phyloP scores from a whole-genome alignment of 805 yeast genomes.

The Ogataea trehaloabstinens region DNA sequence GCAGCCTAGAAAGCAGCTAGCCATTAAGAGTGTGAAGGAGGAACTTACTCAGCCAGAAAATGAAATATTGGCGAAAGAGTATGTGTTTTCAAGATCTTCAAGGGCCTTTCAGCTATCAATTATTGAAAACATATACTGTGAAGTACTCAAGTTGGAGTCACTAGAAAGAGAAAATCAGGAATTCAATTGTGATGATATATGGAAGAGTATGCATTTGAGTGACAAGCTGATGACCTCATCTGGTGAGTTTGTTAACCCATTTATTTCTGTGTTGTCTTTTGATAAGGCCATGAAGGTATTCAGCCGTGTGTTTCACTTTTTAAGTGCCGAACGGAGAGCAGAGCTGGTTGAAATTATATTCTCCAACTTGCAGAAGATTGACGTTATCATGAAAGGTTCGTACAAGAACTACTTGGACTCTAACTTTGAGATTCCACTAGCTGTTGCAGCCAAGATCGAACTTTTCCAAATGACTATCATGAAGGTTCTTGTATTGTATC shows the following conservation, averaged over 20 bases:
- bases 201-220: conserved; percentile 76
- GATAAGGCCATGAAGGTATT: conserved; percentile 87
- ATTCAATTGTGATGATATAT: conserved; percentile 50
- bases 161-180: conserved; percentile 56
- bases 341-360: conserved; percentile 75
- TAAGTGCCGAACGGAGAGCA: conserved; percentile 71
- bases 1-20: conserved; percentile 84
- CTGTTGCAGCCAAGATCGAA: conserved; percentile 60
- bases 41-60: conserved; percentile 19
- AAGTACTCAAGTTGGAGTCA: conserved; percentile 77
- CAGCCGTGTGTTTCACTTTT: conserved; percentile 83
- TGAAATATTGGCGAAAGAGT: conserved; percentile 31
- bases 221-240: conserved; percentile 50
- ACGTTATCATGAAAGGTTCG: conserved; percentile 75
- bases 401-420: conserved; percentile 56
- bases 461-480: conserved; percentile 77
- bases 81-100: conserved; percentile 33
- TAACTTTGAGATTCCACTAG: conserved; percentile 50
- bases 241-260: conserved; percentile 71
- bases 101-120: conserved; percentile 59
- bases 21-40: conserved; percentile 38
- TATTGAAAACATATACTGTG: conserved; percentile 76
- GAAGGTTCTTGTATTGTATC: conserved; percentile 78
- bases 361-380: conserved; percentile 74
- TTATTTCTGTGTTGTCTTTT: conserved; percentile 75